phyloP scores from a whole-genome alignment of 2,329 filamentous ascomycete species.

The Botrytis pseudocinerea region DNA sequence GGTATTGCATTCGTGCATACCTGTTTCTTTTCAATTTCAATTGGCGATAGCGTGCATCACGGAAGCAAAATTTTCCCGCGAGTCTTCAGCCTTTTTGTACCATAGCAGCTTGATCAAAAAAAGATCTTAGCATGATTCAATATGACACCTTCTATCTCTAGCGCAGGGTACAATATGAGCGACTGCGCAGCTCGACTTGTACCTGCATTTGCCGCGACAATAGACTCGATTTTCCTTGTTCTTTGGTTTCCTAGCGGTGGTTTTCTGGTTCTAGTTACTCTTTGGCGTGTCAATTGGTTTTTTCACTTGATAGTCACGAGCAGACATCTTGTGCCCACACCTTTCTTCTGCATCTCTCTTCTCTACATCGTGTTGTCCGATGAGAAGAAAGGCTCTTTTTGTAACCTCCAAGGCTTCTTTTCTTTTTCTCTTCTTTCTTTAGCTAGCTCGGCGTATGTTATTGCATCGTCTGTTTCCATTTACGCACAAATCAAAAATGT shows the following conservation, averaged over 20 bases:
- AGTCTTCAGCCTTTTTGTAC: slow-evolving; percentile 39
- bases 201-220: slow-evolving; percentile 34
- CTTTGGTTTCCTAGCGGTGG: slow-evolving; percentile 31
- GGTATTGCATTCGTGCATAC: slow-evolving; percentile 30
- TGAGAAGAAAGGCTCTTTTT: slow-evolving; percentile 21
- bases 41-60: slow-evolving; percentile 38
- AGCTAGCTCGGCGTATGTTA: slow-evolving; percentile 18
- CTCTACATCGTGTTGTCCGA: slow-evolving; percentile 13
- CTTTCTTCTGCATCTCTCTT: slow-evolving; percentile 32
- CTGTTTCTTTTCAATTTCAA: slow-evolving; percentile 34
- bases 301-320: slow-evolving; percentile 35
- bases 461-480: slow-evolving; percentile 14
- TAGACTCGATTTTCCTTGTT: slow-evolving; percentile 35
- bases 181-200: slow-evolving; percentile 41
- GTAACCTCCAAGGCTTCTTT: slow-evolving; percentile 18
- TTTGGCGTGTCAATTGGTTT: slow-evolving; percentile 31
- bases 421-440: slow-evolving; percentile 15
- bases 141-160: slow-evolving; percentile 35
- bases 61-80: slow-evolving; percentile 31
- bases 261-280: slow-evolving; percentile 28
- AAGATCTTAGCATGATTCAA: slow-evolving; percentile 38
- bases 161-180: slow-evolving; percentile 41
- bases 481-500: slow-evolving; percentile 19
- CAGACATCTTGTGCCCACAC: slow-evolving; percentile 38
- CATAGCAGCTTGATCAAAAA: slow-evolving; percentile 40